Base-by-base conservation (phyloP, 371 early-diverging fungal genomes). In the Mortierella sp. region DNA sequence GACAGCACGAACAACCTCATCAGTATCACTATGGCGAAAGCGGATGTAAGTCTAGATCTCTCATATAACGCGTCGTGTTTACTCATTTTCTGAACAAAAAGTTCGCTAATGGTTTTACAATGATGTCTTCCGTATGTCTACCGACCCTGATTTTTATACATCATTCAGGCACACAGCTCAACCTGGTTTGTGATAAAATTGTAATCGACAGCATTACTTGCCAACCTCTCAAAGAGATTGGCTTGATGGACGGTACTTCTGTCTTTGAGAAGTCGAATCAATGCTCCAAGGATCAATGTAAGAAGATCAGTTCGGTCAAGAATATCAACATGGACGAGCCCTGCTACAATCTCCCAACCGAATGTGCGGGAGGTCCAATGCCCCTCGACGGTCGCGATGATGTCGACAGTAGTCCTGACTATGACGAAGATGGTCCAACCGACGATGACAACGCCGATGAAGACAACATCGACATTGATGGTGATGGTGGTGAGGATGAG, bases 171-270 rank as follows among this genome's bases (percentile, higher is more conserved):
- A 43, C 27, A n/a, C 42, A 64, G 21, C 30, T 64, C 37, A 23
- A 49, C 15, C 46, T 65, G 28, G 30, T 65, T 17, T 66, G 66
- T 53, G 41, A 58, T 31, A 9, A 24, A 9, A 17, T 52, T 11
- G 41, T 58, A 11, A 47, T 66, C 32, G 66, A 66, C 42, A 19
- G 30, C 44, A 51, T 64, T 17, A 56, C 32, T 14, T 64, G 64
- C 34, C 56, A 28, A 9, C 17, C 44, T n/a, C 60, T 17, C 41
- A 42, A 42, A n/a, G 9, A 24, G 7, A 21, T 19, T 21, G 32
- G 9, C 2, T 11, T 32, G 9, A n/a, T 17, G 17, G 50, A 47
- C 2, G 30, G 4, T 24, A 2, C 21, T 2, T 26, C 50, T 0
- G 52, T 12, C 26, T 60, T 50, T 30, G 12, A 44, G 14, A 24